Evolutionary conservation across 495 filamentous ascomycete species (phyloP).

Genomic region (Trichoderma reesei): DNA sequence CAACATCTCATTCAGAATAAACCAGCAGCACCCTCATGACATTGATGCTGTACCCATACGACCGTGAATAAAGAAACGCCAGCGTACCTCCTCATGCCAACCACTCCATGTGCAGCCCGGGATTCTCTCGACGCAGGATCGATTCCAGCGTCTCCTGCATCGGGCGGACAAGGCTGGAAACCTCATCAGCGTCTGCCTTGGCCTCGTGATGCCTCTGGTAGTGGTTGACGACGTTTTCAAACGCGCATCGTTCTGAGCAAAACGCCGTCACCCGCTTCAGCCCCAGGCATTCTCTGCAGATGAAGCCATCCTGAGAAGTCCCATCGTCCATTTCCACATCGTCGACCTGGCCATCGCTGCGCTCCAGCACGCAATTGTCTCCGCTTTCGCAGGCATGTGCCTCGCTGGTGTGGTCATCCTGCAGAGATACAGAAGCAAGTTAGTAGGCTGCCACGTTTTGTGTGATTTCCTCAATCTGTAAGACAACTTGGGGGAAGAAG

Average conservation of each 20-base stretch:
- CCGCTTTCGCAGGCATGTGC: constrained; percentile 13
- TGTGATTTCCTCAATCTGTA: no score
- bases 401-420: constrained; percentile 7
- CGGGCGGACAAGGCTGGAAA: background rate
- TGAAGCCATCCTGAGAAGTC: constrained; percentile 9
- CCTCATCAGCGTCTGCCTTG: background rate
- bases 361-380: constrained; percentile 8
- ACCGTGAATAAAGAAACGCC: background rate
- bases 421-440: background rate
- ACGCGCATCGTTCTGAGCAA: constrained; percentile 33
- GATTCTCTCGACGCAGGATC: constrained; percentile 2
- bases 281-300: constrained; percentile 32
- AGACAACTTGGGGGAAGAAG: background rate
- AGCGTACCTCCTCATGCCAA: background rate
- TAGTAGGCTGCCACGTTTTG: background rate
- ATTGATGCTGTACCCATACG: background rate
- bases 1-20: no score
- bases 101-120: background rate
- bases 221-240: constrained; percentile 30
- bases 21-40: background rate
- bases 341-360: background rate
- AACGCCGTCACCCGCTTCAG: constrained; percentile 26
- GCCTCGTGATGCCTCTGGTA: constrained; percentile 27
- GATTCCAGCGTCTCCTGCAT: background rate
- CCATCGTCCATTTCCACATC: background rate